Base-by-base conservation (phyloP, 2,329 filamentous ascomycete species). In the Scortechinia acanthostroma region DNA sequence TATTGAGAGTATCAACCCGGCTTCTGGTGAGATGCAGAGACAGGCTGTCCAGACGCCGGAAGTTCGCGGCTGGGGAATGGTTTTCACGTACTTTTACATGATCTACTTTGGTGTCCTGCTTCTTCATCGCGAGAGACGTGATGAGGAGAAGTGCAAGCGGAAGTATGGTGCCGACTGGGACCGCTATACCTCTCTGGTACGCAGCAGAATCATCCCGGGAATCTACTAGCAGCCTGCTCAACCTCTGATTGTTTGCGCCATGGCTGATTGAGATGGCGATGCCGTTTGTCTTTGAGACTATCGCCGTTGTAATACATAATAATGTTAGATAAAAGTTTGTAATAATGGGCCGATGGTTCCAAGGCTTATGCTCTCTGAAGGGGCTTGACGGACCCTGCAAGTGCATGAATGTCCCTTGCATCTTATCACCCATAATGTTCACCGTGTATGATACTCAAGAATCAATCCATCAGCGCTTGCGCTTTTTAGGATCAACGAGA, bases 1-100 rank as follows among this genome's bases (percentile, higher is more conserved):
- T 43, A 70, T 83, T 6, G 6, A 40, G 35, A 40, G 10, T 17
- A 19, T 40, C 10, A 40, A 40, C 35, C 35, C 35, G 10, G 35
- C 35, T 19, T 15, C 10, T 19, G 35, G 35, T 13, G 35, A 10
- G 6, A 6, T 40, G 10, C 35, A 40, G 35, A 40, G 6, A 6
- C 35, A 40, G 35, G 35, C 35, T 40, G 35, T 40, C 6, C 35
- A 40, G 17, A 40, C 35, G 6, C 35, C 35, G 6, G 35, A 40
- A 17, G 35, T 19, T 40, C 35, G 35, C 37, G 45, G 50, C 5
- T 52, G 50, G 51, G 51, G 47, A 17, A 51, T 49, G 22, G 14
- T 46, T 33, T 46, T 48, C 20, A 52, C 51, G 3, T 53, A 53
- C 43, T 53, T 52, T 37, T 54, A 52, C 20, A 43, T 48, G 22